phyloP scores from a whole-genome alignment of 768 basidiomycete species.

The Lactarius hengduanensis region DNA sequence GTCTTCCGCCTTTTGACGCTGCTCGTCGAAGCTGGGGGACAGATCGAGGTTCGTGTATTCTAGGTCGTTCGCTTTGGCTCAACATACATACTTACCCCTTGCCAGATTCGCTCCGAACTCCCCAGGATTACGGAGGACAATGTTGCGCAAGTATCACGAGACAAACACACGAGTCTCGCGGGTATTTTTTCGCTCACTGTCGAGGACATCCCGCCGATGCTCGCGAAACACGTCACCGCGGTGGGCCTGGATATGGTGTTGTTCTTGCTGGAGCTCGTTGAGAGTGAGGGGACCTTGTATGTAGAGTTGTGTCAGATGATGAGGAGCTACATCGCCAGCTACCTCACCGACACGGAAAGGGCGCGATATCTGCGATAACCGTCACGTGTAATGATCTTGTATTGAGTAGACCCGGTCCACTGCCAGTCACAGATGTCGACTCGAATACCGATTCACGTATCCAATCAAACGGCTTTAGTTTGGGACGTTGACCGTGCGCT shows the following conservation, averaged over 20 bases:
- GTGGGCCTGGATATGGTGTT: slow-evolving; percentile 19
- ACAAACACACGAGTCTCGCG: slow-evolving; percentile 16
- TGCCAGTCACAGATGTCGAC: not conserved
- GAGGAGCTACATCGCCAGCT: slow-evolving; percentile 19
- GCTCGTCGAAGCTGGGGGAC: slow-evolving; percentile 6
- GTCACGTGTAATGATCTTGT: not conserved
- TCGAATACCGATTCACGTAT: slow-evolving; percentile 39
- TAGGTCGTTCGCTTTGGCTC: not conserved
- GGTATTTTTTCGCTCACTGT: slow-evolving; percentile 14
- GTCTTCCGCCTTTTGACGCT: slow-evolving; percentile 20
- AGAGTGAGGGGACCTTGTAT: slow-evolving; percentile 4
- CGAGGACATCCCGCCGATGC: slow-evolving; percentile 23
- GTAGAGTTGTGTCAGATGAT: slow-evolving; percentile 17
- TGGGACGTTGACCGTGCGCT: slow-evolving; percentile 81
- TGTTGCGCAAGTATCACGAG: slow-evolving; percentile 20
- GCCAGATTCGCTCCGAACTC: slow-evolving; percentile 14
- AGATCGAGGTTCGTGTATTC: slow-evolving; percentile 20
- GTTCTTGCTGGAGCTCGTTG: slow-evolving; percentile 6
- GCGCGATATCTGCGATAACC: slow-evolving; percentile 1
- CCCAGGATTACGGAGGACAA: slow-evolving; percentile 18
- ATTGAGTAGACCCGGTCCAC: not conserved
- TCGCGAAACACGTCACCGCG: not conserved
- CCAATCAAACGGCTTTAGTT: slow-evolving; percentile 79
- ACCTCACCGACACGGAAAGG: slow-evolving; percentile 23
- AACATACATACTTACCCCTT: not conserved